A percentile compares a stretch with the other conserved stretches of the same genome.
Evolutionary conservation across 2,329 filamentous ascomycete genomes (phyloP).

Genomic region (Dothideomycetes sp.): DNA sequence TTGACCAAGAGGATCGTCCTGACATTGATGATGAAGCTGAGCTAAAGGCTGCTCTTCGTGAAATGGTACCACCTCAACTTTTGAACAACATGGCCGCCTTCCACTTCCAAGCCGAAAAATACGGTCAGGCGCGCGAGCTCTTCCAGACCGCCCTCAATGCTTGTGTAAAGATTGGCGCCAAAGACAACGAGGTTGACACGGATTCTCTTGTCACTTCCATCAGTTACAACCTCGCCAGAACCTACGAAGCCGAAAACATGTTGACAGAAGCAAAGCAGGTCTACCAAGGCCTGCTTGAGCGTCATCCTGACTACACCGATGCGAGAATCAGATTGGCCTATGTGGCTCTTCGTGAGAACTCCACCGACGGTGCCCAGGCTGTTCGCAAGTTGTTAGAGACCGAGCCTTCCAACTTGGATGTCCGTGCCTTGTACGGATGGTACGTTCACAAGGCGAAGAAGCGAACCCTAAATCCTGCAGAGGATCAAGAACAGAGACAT

Average conservation of each 20-base stretch:
- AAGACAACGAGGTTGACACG: constrained; percentile 62
- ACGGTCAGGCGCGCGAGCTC: constrained; percentile 68
- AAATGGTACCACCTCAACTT: constrained; percentile 76
- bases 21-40: constrained; percentile 30
- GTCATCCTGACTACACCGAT: constrained; percentile 84
- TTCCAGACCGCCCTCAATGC: constrained; percentile 89
- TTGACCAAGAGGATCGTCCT: constrained; percentile 60
- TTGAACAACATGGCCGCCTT: constrained; percentile 98
- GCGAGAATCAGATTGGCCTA: constrained; percentile 83
- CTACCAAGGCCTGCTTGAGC: constrained; percentile 75
- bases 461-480: constrained; percentile 66
- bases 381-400: constrained; percentile 79
- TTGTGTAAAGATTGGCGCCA: constrained; percentile 71
- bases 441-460: constrained; percentile 87
- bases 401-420: constrained; percentile 77
- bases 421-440: constrained; percentile 90
- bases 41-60: constrained; percentile 50
- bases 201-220: constrained; percentile 92
- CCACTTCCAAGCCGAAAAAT: constrained; percentile 78
- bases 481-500: constrained; percentile 86
- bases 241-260: constrained; percentile 78
- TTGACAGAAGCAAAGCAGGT: constrained; percentile 76
- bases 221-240: constrained; percentile 90
- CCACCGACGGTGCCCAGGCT: constrained; percentile 74
- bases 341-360: constrained; percentile 72